Base-by-base conservation (phyloP, 257 asterid species). In the Penstemon davidsonii region DNA sequence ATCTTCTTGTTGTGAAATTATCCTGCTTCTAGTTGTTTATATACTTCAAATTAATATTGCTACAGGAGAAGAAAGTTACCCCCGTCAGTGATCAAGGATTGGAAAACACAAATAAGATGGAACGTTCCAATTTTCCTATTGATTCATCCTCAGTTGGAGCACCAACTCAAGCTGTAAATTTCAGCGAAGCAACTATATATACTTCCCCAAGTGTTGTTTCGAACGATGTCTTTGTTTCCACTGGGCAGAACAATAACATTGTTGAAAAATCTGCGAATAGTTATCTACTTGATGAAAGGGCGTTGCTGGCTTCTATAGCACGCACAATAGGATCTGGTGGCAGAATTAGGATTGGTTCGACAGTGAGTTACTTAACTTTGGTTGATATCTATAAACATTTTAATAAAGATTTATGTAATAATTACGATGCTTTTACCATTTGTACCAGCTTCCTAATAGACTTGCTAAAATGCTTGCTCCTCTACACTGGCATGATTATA, bases 391-490 rank as follows among this genome's bases (percentile, higher is more conserved):
- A 54, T 12, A 43, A 66, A 11, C 13, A 52, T 50, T 5, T 47
- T 55, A 33, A 13, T 53, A 25, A 25, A 25, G 33, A 25, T 25
- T 25, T 0, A 25, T 25, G 33, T 25, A 25, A 59, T 62, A 15
- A 45, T 50, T 59, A 60, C 46, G 61, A 60, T 54, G 47, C 68
- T 51, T 25, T 68, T 62, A 60, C 56, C 19, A 46, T 39, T 60
- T 63, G 9, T 70, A n/a, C 38, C 95, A 92, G 98, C 96, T 92
- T 62, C 95, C 96, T 49, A 92, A 86, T 80, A 87, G 96, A 76
- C 96, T 92, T 73, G 96, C 89, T 59, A 89, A 86, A 82, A 92
- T 92, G 96, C 92, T 92, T 60, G 86, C 91, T 19, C 98, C 98
- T 15, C 82, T 92, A 50, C 94, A 86, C 68, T 92, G 98, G 98